A percentile compares a stretch with the other conserved stretches of the same genome.
These are phyloP conservation scores for Nevesoporus exiguus DNA, from an alignment of 768 basidiomycete species.

Conservation along the genomic window DNA sequence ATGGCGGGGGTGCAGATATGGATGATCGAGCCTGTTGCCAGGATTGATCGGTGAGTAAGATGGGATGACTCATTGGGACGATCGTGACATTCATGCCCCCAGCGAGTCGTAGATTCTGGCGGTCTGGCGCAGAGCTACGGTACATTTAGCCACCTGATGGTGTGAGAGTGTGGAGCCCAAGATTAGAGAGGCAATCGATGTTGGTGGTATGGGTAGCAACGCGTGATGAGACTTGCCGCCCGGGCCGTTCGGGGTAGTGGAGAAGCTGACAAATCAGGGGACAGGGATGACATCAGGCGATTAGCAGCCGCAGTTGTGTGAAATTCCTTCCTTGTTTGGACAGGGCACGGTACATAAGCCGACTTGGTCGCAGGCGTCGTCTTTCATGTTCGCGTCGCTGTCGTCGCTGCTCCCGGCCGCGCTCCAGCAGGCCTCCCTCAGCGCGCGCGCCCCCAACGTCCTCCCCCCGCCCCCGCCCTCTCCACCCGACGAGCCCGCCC, in stretches of 20 bases:
- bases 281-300: background rate
- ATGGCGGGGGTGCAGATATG: no score
- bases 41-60: no score
- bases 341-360: slow-evolving; percentile 14
- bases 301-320: background rate
- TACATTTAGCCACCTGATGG: background rate
- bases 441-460: slow-evolving; percentile 22
- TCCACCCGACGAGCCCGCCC: slow-evolving; percentile 17
- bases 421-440: slow-evolving; percentile 39
- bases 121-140: no score
- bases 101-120: no score
- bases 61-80: no score
- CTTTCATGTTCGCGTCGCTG: slow-evolving; percentile 50
- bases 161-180: background rate
- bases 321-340: slow-evolving; percentile 7
- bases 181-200: background rate
- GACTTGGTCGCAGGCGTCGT: background rate
- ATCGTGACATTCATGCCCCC: no score
- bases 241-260: background rate
- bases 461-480: slow-evolving; percentile 10
- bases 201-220: background rate
- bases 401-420: slow-evolving; percentile 48
- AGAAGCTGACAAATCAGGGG: background rate
- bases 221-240: no score
- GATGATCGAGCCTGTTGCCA: no score